phyloP scores from a whole-genome alignment of 2,329 filamentous ascomycete genomes.

The Calonectria multiphialidica region DNA sequence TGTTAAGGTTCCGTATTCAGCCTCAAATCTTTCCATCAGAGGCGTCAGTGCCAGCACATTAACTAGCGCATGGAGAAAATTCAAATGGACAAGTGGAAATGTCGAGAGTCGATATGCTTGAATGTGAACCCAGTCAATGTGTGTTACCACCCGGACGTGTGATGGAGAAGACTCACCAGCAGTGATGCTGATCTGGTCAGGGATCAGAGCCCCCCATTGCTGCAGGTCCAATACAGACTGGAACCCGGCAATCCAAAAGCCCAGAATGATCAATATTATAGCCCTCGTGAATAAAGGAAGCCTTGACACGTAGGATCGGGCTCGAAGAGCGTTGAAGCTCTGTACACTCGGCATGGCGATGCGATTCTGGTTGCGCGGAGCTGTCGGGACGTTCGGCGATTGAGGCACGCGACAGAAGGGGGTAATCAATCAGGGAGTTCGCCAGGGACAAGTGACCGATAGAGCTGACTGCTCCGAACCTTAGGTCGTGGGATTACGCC shows the following conservation, averaged over 20 bases:
- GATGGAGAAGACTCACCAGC: slow-evolving; percentile 66
- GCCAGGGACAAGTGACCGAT: not conserved
- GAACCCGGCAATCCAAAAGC: slow-evolving; percentile 73
- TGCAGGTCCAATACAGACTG: slow-evolving; percentile 79
- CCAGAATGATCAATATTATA: slow-evolving; percentile 74
- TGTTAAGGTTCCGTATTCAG: slow-evolving; percentile 90
- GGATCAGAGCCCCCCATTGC: slow-evolving; percentile 84
- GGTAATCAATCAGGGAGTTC: not conserved
- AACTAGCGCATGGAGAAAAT: slow-evolving; percentile 82
- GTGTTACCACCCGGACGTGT: not conserved
- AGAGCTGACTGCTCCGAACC: slow-evolving; percentile 7
- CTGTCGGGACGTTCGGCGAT: slow-evolving; percentile 34
- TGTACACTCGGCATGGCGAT: slow-evolving; percentile 49
- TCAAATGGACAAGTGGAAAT: slow-evolving; percentile 87
- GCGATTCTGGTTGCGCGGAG: slow-evolving; percentile 39
- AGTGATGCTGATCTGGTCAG: slow-evolving; percentile 77
- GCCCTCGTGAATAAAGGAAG: slow-evolving; percentile 89
- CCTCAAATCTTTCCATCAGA: slow-evolving; percentile 93
- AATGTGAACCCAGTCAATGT: not conserved
- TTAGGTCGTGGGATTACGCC: slow-evolving; percentile 23
- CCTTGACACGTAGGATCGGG: slow-evolving; percentile 84
- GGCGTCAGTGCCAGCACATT: slow-evolving; percentile 86
- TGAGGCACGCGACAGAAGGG: slow-evolving; percentile 21
- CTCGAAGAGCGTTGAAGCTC: slow-evolving; percentile 76
- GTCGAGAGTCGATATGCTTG: slow-evolving; percentile 94